Evolutionary conservation across 1,284 basidiomycete species (phyloP), one percentile per base, ranked within the genome.

Genomic region (Heliocybe sulcata): DNA sequence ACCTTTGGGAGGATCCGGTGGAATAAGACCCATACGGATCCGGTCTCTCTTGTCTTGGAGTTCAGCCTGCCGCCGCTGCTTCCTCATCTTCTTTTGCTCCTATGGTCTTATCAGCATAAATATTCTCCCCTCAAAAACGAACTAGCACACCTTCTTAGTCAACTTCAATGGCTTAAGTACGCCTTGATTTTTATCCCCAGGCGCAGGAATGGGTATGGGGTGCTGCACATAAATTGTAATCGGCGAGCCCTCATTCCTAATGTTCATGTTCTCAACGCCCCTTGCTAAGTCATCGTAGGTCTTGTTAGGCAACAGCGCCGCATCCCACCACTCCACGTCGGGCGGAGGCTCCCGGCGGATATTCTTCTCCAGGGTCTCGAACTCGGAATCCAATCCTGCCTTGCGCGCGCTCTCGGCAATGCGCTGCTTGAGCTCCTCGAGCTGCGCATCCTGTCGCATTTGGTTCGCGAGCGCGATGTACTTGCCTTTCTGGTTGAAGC

Each of bases 41-140:
- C 94, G 80, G 68, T 99, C 97, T 57, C 93, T 84, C 70, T 96
- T 95, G 70, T 99, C 96, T 71, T 97, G 90, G 57, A 96, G 71
- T 64, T 95, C 94, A 11, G 90, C 91, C 62, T 92, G 87, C 35
- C 96, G 81, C 51, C 91, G 79, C 66, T 95, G 85, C 67, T 92
- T 88, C 58, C 96, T 76, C 85, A 98, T 89, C 80, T 99, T 99
- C 83, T 96, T 97, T 79, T 91, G 87, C 69, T 99, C 96, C 82
- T 90, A 60, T 52, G 65, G 27, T 8, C 12, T 26, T 8, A 26
- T 49, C 4, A 49, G 4, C 12, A 12, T 23, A 56, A 50, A 53
- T 31, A 33, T 31, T 33, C 3, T 26, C 25, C 31, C 19, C 53
- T 10, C 2, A 9, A 27, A 38, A 38, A 2, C 31, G 12, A 4